Evolutionary conservation across 176 grass and related monocot genomes (phyloP).

Genomic region (Aegilops sharonensis): DNA sequence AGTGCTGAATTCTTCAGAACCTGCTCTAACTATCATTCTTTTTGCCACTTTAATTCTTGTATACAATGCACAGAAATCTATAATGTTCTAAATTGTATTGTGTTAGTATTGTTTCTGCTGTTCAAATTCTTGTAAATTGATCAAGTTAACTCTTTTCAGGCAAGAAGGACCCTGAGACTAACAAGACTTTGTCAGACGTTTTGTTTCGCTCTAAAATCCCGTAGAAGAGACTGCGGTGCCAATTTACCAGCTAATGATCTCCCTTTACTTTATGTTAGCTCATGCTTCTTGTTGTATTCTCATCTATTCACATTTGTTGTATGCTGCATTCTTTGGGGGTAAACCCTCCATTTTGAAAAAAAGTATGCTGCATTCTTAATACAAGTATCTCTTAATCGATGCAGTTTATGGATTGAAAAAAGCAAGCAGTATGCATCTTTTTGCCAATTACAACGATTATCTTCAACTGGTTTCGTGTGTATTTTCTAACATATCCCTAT

Average conservation of each 20-base stretch:
- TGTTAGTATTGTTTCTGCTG: not conserved
- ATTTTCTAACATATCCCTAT: too few species aligned
- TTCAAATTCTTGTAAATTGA: not conserved
- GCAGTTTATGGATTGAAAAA: too few species aligned
- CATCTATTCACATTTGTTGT: too few species aligned
- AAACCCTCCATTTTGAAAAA: too few species aligned
- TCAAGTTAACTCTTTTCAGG: not conserved
- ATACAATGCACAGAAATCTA: not conserved
- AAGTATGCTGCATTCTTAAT: too few species aligned
- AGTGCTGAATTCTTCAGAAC: not conserved
- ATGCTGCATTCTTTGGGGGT: too few species aligned
- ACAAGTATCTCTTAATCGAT: too few species aligned
- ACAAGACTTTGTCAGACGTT: conserved; percentile 18
- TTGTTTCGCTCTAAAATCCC: conserved; percentile 13
- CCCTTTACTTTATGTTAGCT: not conserved
- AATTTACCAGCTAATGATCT: not conserved
- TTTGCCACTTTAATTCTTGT: not conserved
- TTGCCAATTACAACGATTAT: too few species aligned
- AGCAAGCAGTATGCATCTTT: too few species aligned
- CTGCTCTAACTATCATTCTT: not conserved
- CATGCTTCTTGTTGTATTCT: not conserved
- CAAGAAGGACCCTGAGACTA: not conserved
- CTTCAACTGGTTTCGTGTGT: too few species aligned
- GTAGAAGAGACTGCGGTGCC: not conserved
- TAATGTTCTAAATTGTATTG: not conserved